Percentiles rank a stretch among this genome's conserved stretches.
These are phyloP conservation scores for Backusella macrospora DNA, from an alignment of 192 early-diverging fungal species.

Conservation along the genomic window DNA sequence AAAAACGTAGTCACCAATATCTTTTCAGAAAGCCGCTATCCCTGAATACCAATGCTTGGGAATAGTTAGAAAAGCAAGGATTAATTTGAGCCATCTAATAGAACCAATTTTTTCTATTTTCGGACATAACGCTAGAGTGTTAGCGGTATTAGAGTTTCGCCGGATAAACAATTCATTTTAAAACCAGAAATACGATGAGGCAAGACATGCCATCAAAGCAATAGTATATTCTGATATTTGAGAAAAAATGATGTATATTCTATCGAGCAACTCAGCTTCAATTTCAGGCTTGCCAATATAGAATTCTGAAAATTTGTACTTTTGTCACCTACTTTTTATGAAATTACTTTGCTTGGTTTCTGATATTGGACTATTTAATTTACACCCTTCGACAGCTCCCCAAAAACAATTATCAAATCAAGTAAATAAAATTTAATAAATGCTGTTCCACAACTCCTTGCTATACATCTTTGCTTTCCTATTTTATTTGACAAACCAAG, in stretches of 20 bases:
- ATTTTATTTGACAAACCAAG: not conserved
- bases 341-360: not conserved
- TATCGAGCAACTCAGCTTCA: not conserved
- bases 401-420: not conserved
- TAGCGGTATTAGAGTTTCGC: not conserved
- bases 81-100: not conserved
- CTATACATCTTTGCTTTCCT: not conserved
- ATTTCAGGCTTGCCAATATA: not conserved
- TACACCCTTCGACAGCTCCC: not conserved
- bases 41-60: not conserved
- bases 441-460: not conserved
- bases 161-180: slow-evolving; percentile 2
- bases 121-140: not conserved
- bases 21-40: not conserved
- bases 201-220: not conserved
- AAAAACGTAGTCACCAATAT: not conserved
- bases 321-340: not conserved
- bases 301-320: not conserved
- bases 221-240: not conserved
- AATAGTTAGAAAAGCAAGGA: not conserved
- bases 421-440: not conserved
- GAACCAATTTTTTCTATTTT: slow-evolving; percentile 7
- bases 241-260: not conserved
- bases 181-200: not conserved
- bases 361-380: not conserved